phyloP scores from a whole-genome alignment of 1,139 yeast species.

The Kurtzmaniella quercitrusa region DNA sequence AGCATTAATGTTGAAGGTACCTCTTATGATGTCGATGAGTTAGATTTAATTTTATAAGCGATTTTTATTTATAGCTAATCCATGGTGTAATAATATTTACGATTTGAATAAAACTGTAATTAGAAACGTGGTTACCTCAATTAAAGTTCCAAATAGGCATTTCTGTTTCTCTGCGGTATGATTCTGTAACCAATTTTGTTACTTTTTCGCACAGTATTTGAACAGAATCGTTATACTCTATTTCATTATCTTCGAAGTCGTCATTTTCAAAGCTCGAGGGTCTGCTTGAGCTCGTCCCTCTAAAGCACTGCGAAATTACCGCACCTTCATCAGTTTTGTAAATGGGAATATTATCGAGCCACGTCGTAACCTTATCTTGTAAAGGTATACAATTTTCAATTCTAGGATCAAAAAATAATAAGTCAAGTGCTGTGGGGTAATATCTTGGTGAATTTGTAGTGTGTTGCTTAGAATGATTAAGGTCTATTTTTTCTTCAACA shows the following conservation, averaged over 20 bases:
- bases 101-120: neutral
- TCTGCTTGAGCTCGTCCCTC: conserved; percentile 35
- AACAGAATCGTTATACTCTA: conserved; percentile 22
- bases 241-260: conserved; percentile 12
- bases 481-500: neutral
- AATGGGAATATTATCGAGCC: conserved; percentile 59
- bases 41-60: conserved; percentile 34
- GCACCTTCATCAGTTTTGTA: conserved; percentile 13
- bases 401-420: conserved; percentile 50
- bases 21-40: conserved; percentile 30
- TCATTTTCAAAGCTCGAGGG: conserved; percentile 6
- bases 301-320: conserved; percentile 32
- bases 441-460: neutral
- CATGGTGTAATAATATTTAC: too few relatives aligned
- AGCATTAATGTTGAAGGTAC: conserved; percentile 31
- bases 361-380: conserved; percentile 55
- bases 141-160: neutral
- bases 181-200: conserved; percentile 39
- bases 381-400: conserved; percentile 55
- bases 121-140: too few relatives aligned
- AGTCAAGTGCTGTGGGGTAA: neutral
- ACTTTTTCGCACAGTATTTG: conserved; percentile 47
- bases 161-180: conserved; percentile 35
- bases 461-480: too few relatives aligned
- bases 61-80: too few relatives aligned